phyloP scores from a whole-genome alignment of 768 basidiomycete genomes.

The Crepidotus variabilis region DNA sequence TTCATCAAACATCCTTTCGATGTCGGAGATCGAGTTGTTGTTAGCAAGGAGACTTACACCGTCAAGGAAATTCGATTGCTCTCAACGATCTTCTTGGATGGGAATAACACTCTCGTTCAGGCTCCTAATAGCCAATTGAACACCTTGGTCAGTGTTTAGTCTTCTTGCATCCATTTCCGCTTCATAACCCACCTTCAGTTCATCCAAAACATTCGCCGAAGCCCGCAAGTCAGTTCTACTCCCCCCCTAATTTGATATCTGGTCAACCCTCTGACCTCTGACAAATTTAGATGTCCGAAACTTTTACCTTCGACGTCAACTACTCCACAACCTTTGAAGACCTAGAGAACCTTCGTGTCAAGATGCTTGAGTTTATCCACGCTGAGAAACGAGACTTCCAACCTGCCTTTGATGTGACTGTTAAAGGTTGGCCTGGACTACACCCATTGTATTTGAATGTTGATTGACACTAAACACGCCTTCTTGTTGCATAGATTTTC shows the following conservation, averaged over 20 bases:
- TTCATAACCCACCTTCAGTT: slow-evolving; percentile 36
- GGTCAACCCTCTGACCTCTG: background rate
- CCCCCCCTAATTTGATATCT: background rate
- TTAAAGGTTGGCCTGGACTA: slow-evolving; percentile 43
- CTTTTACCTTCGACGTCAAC: slow-evolving; percentile 76
- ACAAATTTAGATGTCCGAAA: slow-evolving; percentile 62
- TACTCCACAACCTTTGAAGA: slow-evolving; percentile 80
- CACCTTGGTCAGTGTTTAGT: slow-evolving; percentile 36
- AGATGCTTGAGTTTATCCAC: slow-evolving; percentile 79
- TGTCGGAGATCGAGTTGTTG: slow-evolving; percentile 68
- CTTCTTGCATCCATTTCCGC: background rate
- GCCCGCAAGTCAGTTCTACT: slow-evolving; percentile 48
- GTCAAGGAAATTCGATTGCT: slow-evolving; percentile 88
- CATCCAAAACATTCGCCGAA: slow-evolving; percentile 69
- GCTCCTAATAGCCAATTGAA: slow-evolving; percentile 66
- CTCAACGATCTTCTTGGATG: slow-evolving; percentile 69
- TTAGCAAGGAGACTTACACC: slow-evolving; percentile 56
- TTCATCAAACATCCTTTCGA: slow-evolving; percentile 87
- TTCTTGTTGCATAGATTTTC: slow-evolving; percentile 51
- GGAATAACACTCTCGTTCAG: slow-evolving; percentile 58
- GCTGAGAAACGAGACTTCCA: slow-evolving; percentile 71
- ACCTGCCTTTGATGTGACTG: slow-evolving; percentile 68
- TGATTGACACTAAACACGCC: background rate
- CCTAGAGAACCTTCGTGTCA: slow-evolving; percentile 68
- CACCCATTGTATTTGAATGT: background rate